A percentile compares a stretch with the other conserved stretches of the same genome.
phyloP scores from a whole-genome alignment of 139 green algal genomes.

The Haematococcus sp. region DNA sequence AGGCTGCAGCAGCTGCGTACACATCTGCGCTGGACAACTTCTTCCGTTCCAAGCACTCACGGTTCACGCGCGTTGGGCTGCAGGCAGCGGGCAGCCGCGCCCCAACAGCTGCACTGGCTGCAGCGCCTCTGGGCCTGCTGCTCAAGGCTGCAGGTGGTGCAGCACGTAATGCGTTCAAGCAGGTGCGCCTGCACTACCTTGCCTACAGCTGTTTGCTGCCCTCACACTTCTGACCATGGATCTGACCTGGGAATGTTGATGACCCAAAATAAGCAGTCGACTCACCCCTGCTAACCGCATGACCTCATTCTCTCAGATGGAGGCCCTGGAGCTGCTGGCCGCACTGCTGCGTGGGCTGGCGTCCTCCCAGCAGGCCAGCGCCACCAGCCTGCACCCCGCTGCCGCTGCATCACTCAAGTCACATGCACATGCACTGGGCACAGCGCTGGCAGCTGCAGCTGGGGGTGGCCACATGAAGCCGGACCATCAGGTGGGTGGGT shows the following conservation, averaged over 20 bases:
- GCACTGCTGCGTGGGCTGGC: background rate
- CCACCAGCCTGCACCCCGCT: background rate
- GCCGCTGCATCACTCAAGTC: background rate
- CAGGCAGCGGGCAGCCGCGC: background rate
- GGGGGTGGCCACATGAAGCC: background rate
- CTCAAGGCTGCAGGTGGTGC: background rate
- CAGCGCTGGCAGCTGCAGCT: background rate
- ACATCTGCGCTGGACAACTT: background rate
- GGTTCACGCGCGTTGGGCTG: too few species aligned
- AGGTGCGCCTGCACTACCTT: background rate
- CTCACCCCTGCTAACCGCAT: too few species aligned
- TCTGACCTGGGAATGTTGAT: too few species aligned
- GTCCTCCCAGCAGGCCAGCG: background rate
- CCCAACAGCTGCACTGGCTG: background rate
- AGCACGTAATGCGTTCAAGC: conserved; percentile 6
- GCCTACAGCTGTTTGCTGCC: too few species aligned
- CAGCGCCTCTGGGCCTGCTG: background rate
- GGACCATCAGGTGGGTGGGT: background rate
- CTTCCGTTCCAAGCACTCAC: too few species aligned
- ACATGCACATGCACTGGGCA: background rate
- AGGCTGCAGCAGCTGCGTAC: background rate
- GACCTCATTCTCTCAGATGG: background rate
- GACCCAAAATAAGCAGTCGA: too few species aligned
- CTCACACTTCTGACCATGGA: too few species aligned
- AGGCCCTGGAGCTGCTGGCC: conserved; percentile 23